Conservation (phyloP, 768 basidiomycete species). For the Tylopilus subfusipes region DNA sequence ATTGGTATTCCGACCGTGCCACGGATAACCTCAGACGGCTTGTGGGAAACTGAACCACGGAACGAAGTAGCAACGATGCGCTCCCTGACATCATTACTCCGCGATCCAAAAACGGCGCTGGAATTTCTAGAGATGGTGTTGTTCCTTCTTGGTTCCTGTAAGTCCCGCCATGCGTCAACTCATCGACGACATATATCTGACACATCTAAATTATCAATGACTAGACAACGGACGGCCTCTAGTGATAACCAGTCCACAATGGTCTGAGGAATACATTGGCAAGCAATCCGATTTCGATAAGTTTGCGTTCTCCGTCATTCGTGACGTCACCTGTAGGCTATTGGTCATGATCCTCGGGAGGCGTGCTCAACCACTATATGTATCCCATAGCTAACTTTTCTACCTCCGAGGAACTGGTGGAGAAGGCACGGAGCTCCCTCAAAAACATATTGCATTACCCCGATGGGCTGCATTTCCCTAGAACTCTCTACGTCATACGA, state of each 20-base stretch:
- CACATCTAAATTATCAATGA: too few relatives aligned
- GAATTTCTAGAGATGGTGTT: conserved; percentile 1
- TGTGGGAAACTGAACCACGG: background rate
- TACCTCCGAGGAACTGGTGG: background rate
- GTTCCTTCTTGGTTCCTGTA: conserved; percentile 2
- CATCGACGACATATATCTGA: background rate
- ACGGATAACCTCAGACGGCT: background rate
- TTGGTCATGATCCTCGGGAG: background rate
- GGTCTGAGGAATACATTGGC: background rate
- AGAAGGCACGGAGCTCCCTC: background rate
- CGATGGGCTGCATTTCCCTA: background rate
- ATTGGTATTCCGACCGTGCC: background rate
- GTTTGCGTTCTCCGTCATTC: background rate
- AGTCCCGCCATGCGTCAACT: background rate
- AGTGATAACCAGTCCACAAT: background rate
- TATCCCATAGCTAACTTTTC: background rate
- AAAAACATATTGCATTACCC: background rate
- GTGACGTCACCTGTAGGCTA: background rate
- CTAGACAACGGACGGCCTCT: too few relatives aligned
- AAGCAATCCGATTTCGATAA: background rate
- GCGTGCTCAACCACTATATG: background rate
- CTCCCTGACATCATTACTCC: background rate
- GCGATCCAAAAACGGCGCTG: background rate
- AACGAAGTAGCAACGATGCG: background rate
- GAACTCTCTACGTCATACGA: background rate